Evolutionary conservation across 2,329 filamentous ascomycete species (phyloP).

Genomic region (Aspergillus thermomutatus): DNA sequence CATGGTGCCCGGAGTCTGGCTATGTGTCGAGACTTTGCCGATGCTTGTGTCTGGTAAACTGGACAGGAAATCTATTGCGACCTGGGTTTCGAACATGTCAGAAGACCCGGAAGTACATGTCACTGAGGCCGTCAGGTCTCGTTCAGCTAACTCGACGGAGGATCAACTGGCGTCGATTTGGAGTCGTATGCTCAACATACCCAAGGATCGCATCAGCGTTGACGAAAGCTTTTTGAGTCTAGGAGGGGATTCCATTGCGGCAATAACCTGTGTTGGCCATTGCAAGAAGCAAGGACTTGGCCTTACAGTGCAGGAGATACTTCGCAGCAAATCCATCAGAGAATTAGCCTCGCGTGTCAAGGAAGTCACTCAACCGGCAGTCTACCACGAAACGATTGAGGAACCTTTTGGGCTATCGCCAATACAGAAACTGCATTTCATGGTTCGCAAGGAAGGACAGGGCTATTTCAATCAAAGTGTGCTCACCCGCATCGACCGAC

Average conservation of each 20-base stretch:
- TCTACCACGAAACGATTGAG: constrained; percentile 33
- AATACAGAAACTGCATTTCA: constrained; percentile 39
- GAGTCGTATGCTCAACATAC: constrained; percentile 40
- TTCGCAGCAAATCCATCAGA: constrained; percentile 46
- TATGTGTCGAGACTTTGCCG: constrained; percentile 45
- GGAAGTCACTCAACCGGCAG: constrained; percentile 26
- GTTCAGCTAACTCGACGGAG: constrained; percentile 26
- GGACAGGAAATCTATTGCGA: constrained; percentile 38
- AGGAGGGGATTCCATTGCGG: constrained; percentile 50
- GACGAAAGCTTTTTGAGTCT: constrained; percentile 42
- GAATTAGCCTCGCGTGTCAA: constrained; percentile 32
- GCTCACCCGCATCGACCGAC: constrained; percentile 27
- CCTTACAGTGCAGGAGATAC: constrained; percentile 47
- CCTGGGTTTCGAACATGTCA: constrained; percentile 31
- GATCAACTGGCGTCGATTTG: constrained; percentile 31
- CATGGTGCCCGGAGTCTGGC: constrained; percentile 47
- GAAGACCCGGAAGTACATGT: constrained; percentile 23
- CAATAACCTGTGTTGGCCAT: constrained; percentile 48
- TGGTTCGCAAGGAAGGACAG: constrained; percentile 29
- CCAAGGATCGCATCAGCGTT: constrained; percentile 28
- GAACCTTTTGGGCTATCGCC: constrained; percentile 34
- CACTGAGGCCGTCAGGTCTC: not conserved
- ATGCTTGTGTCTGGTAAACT: constrained; percentile 46
- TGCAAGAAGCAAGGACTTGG: constrained; percentile 46
- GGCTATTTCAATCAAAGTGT: constrained; percentile 41